Evolutionary conservation across 257 asterid species (phyloP).

Genomic region (Sherardia arvensis): DNA sequence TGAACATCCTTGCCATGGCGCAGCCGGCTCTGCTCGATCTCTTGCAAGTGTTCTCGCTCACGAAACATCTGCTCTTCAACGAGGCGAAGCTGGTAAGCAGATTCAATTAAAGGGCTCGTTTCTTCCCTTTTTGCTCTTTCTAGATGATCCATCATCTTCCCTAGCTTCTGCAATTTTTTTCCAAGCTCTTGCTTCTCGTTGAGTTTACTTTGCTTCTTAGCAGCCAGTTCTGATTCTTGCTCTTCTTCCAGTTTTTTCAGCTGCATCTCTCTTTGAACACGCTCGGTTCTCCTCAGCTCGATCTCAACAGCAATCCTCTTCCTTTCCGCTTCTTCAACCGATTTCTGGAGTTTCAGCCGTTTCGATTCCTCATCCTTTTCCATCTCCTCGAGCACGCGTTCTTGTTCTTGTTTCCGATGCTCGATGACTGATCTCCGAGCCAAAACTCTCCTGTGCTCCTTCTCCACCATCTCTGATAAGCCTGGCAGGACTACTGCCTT

Average conservation of each 20-base stretch:
- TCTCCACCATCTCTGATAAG: conserved; percentile 61
- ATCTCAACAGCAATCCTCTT: conserved; percentile 63
- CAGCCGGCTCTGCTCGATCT: conserved; percentile 20
- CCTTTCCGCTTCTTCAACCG: conserved; percentile 63
- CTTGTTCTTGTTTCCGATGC: conserved; percentile 95
- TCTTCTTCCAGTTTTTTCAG: conserved; percentile 76
- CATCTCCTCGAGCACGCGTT: conserved; percentile 74
- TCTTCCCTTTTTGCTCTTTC: conserved; percentile 41
- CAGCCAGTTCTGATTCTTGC: conserved; percentile 54
- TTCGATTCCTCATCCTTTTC: conserved; percentile 81
- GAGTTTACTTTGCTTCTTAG: conserved; percentile 45
- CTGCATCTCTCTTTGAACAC: conserved; percentile 69
- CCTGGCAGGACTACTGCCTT: conserved; percentile 34
- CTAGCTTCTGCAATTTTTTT: conserved; percentile 35
- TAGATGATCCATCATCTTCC: conserved; percentile 29
- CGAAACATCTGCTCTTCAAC: conserved; percentile 23
- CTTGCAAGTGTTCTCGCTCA: conserved; percentile 29
- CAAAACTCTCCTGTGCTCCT: conserved; percentile 84
- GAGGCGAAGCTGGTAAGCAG: conserved; percentile 24
- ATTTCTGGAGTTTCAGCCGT: conserved; percentile 55
- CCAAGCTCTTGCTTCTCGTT: conserved; percentile 85
- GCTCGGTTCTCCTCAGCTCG: conserved; percentile 63
- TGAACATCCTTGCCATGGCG: conserved; percentile 22
- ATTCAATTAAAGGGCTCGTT: conserved; percentile 22
- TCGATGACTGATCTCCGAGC: conserved; percentile 74